Evolutionary conservation across 2,329 filamentous ascomycete genomes (phyloP), one percentile per base, ranked within the genome.

Genomic region (Biscogniauxia sp.): DNA sequence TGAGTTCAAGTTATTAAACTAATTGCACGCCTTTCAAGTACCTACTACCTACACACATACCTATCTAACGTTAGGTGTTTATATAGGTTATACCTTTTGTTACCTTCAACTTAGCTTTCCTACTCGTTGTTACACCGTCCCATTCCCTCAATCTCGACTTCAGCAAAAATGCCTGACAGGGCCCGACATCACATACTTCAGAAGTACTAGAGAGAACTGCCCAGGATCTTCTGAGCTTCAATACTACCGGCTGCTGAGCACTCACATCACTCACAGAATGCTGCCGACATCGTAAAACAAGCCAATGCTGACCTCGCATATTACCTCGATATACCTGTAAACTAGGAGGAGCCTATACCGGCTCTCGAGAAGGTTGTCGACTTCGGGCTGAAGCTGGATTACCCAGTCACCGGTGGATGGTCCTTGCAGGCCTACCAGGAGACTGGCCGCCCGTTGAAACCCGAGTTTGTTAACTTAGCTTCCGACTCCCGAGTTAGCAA

Each of bases 391-490:
- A 90, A 89, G 78, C 75, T 96, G 51, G 94, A 98, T 77, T 98
- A 97, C 77, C 78, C 97, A 53, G 86, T 97, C 57, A 97, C 94
- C 3, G 94, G 94, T 57, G 87, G 89, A 57, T 98, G 93, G 92
- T 96, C 91, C 19, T 81, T 92, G 67, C 97, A 98, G 79, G 93
- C 93, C 13, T 88, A 87, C 41, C 89, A 93, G 74, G 94, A 98
- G 78, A 93, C 91, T 3, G 82, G 82, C 60, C 84, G 93, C 57
- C 80, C 98, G 9, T 75, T 97, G 2, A 93, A 94, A 20, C 76
- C 88, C 1, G 86, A 93, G 73, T 81, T 90, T 67, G 89, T 97
- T 76, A 96, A 97, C 74, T 78, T 96, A 32, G 93, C 84, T 11
- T 78, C 87, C 13, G 92, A 97, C 76, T 77, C 83, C 7, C 80